These are phyloP conservation scores for Apiospora hydei DNA, from an alignment of 2,329 filamentous ascomycete genomes.

Conservation along the genomic window DNA sequence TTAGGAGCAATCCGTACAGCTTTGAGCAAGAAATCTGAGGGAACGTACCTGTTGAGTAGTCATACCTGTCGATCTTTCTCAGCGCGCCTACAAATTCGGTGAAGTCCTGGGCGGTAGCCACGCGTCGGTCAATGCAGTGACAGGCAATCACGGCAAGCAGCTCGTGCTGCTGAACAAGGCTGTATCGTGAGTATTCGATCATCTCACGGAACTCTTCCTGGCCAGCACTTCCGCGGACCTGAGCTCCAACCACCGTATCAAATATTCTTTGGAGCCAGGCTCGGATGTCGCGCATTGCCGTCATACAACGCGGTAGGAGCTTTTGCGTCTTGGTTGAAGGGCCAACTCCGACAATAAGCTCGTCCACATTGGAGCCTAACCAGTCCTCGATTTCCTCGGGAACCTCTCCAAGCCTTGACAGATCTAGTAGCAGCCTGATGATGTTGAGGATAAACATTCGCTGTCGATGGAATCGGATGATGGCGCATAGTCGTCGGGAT, in stretches of 20 bases:
- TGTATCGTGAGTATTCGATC: constrained; percentile 80
- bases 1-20: not conserved
- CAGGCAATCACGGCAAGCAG: constrained; percentile 81
- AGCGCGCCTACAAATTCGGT: constrained; percentile 72
- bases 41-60: constrained; percentile 48
- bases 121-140: constrained; percentile 78
- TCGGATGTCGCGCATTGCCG: constrained; percentile 78
- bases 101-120: constrained; percentile 76
- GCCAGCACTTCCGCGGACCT: constrained; percentile 72
- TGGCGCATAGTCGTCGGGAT: constrained; percentile 76
- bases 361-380: constrained; percentile 62
- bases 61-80: constrained; percentile 78
- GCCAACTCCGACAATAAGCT: constrained; percentile 61
- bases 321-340: constrained; percentile 58
- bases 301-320: constrained; percentile 78
- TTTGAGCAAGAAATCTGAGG: not conserved
- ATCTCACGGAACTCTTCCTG: constrained; percentile 72
- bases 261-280: constrained; percentile 76
- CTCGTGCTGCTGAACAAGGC: constrained; percentile 89
- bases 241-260: constrained; percentile 78
- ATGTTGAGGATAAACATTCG: constrained; percentile 85
- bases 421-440: constrained; percentile 78
- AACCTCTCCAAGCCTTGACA: constrained; percentile 68
- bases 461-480: constrained; percentile 88
- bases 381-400: constrained; percentile 57